These are phyloP conservation scores for Pulveroboletus sp. DNA, from an alignment of 768 basidiomycete species.

Conservation along the genomic window DNA sequence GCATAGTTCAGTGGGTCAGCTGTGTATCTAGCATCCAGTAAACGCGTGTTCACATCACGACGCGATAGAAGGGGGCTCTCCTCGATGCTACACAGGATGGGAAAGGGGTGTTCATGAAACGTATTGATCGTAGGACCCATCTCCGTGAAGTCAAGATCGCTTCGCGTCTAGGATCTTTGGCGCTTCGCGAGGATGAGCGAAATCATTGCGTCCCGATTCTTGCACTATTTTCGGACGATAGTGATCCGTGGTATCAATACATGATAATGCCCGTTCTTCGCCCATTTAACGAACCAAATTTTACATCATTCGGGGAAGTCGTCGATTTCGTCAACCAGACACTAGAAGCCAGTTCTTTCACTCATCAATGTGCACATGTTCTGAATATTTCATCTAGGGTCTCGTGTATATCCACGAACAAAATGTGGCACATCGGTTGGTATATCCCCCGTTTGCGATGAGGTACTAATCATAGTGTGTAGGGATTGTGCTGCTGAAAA, in stretches of 20 bases:
- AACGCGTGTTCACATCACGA: no score
- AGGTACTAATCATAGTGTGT: no score
- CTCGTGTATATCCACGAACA: slow-evolving; percentile 35
- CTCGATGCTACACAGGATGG: slow-evolving; percentile 11
- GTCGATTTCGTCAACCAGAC: slow-evolving; percentile 29
- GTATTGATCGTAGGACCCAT: background rate
- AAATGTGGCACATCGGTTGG: slow-evolving; percentile 36
- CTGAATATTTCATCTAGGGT: slow-evolving; percentile 19
- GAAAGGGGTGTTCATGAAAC: slow-evolving; percentile 15
- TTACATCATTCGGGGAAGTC: slow-evolving; percentile 24
- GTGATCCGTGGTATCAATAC: slow-evolving; percentile 5
- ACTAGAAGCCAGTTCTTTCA: slow-evolving; percentile 16
- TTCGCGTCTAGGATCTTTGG: no score
- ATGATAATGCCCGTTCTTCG: slow-evolving; percentile 19
- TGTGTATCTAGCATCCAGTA: background rate
- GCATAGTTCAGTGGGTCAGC: slow-evolving; percentile 9
- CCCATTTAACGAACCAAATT: slow-evolving; percentile 20
- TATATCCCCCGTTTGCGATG: background rate
- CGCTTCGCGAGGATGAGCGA: background rate
- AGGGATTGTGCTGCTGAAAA: slow-evolving; percentile 30
- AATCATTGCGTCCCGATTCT: slow-evolving; percentile 28
- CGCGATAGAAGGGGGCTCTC: background rate
- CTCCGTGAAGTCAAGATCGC: no score
- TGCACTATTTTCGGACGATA: slow-evolving; percentile 10
- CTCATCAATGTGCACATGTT: fast-evolving